Evolutionary conservation across 2,329 filamentous ascomycete species (phyloP).

Genomic region (Aureobasidium leucospermi): DNA sequence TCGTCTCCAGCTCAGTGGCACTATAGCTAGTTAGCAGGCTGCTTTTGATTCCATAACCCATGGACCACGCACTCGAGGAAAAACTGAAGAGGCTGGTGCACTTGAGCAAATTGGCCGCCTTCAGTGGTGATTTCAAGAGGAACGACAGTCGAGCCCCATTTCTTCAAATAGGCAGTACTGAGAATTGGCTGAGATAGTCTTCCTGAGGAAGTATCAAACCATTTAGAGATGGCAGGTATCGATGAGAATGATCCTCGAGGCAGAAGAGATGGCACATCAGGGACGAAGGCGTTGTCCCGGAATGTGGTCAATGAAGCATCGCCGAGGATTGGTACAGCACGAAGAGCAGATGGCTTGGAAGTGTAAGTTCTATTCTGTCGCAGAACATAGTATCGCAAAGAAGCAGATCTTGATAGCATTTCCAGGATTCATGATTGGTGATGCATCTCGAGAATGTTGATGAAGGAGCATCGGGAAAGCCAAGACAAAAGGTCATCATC

Average conservation of each 20-base stretch:
- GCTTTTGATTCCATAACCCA: too few species aligned
- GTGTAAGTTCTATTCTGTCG: conserved; percentile 14
- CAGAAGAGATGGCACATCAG: conserved; percentile 47
- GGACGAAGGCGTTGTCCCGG: conserved; percentile 44
- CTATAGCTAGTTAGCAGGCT: background rate
- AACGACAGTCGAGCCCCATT: conserved; percentile 44
- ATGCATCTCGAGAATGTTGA: background rate
- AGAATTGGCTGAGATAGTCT: conserved; percentile 20
- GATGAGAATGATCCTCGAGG: conserved; percentile 35
- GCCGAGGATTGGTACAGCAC: conserved; percentile 20
- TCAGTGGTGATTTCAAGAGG: conserved; percentile 51
- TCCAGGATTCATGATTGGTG: background rate
- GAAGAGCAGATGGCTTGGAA: conserved; percentile 10
- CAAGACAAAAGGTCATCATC: background rate
- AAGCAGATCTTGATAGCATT: background rate
- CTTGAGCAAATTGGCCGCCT: conserved; percentile 44
- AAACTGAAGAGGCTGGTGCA: conserved; percentile 56
- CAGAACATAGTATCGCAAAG: background rate
- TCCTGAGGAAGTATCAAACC: conserved; percentile 45
- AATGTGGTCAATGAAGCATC: conserved; percentile 38
- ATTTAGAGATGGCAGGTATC: conserved; percentile 50
- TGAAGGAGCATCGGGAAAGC: background rate
- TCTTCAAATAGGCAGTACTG: conserved; percentile 38
- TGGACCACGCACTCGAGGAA: conserved; percentile 48
- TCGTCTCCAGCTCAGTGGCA: background rate